Conservation (phyloP, 192 early-diverging fungal genomes). For the Paraglomus brasilianum region DNA sequence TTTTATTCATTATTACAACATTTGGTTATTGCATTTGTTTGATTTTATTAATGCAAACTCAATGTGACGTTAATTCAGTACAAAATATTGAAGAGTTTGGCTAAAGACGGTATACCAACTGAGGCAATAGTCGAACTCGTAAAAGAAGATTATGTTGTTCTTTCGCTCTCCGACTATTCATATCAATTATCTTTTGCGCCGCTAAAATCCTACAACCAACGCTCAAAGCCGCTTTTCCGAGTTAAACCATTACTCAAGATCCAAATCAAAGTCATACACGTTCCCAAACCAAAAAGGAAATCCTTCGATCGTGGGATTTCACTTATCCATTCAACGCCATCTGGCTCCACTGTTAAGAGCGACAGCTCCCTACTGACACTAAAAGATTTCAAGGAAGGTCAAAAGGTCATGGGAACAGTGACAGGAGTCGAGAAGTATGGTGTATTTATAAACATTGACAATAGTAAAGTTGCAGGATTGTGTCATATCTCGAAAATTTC, state of each 20-base stretch:
- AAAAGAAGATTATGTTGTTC: constrained; percentile 76
- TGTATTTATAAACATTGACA: constrained; percentile 79
- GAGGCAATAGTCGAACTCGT: constrained; percentile 69
- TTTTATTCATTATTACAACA: background rate
- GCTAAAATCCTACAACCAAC: constrained; percentile 59
- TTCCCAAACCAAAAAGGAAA: constrained; percentile 35
- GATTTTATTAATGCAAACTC: constrained; percentile 26
- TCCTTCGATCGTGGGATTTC: constrained; percentile 35
- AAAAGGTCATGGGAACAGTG: constrained; percentile 79
- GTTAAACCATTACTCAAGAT: constrained; percentile 60
- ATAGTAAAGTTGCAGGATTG: constrained; percentile 73
- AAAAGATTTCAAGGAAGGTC: constrained; percentile 63
- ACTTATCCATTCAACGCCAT: constrained; percentile 25
- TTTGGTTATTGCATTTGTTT: too few relatives aligned
- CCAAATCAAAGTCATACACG: constrained; percentile 44
- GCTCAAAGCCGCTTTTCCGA: constrained; percentile 59
- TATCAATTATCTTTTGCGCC: constrained; percentile 58
- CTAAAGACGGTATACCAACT: constrained; percentile 38
- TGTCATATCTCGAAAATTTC: constrained; percentile 86
- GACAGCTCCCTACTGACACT: constrained; percentile 36
- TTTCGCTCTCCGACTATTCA: constrained; percentile 58
- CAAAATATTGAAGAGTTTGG: constrained; percentile 32
- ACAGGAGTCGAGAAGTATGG: constrained; percentile 73
- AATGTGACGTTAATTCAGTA: constrained; percentile 22
- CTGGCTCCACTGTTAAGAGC: background rate